A percentile compares a stretch with the other conserved stretches of the same genome.
These are phyloP conservation scores for Fonsecaea pedrosoi DNA, from an alignment of 2,329 filamentous ascomycete genomes.

Conservation along the genomic window DNA sequence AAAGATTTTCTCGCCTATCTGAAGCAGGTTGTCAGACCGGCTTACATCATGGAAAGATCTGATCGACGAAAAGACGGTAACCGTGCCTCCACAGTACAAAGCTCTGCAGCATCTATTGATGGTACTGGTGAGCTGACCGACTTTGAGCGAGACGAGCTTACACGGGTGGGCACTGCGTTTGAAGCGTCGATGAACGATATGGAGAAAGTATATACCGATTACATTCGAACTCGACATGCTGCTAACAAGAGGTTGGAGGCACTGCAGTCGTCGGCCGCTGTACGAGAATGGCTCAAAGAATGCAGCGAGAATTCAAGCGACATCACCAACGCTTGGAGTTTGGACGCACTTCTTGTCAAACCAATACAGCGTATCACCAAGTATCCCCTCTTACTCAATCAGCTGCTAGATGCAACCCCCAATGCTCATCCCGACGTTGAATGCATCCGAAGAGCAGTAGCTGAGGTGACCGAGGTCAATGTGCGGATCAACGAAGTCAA, in stretches of 20 bases:
- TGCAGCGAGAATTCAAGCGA: conserved; percentile 92
- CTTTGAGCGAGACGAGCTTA: conserved; percentile 64
- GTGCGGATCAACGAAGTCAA: conserved; percentile 89
- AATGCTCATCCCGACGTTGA: conserved; percentile 81
- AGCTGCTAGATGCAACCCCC: conserved; percentile 80
- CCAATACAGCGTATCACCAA: conserved; percentile 94
- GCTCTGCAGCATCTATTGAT: conserved; percentile 51
- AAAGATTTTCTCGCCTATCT: conserved; percentile 78
- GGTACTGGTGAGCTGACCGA: conserved; percentile 49
- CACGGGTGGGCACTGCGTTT: conserved; percentile 66
- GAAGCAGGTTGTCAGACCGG: conserved; percentile 77
- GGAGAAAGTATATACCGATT: conserved; percentile 70
- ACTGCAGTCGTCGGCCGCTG: conserved; percentile 64
- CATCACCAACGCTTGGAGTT: conserved; percentile 89
- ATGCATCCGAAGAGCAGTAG: conserved; percentile 72
- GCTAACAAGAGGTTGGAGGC: conserved; percentile 66
- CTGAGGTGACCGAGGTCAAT: conserved; percentile 69
- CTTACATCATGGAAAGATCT: conserved; percentile 73
- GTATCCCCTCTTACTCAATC: conserved; percentile 84
- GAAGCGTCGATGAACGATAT: conserved; percentile 62
- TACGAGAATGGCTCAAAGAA: conserved; percentile 84
- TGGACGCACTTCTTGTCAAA: conserved; percentile 96
- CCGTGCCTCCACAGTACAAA: conserved; percentile 55
- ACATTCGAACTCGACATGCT: conserved; percentile 69
- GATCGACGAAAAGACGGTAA: conserved; percentile 60